Base-by-base conservation (phyloP, 225 moss, liverwort and hornwort species). In the Sphagnum contortum region DNA sequence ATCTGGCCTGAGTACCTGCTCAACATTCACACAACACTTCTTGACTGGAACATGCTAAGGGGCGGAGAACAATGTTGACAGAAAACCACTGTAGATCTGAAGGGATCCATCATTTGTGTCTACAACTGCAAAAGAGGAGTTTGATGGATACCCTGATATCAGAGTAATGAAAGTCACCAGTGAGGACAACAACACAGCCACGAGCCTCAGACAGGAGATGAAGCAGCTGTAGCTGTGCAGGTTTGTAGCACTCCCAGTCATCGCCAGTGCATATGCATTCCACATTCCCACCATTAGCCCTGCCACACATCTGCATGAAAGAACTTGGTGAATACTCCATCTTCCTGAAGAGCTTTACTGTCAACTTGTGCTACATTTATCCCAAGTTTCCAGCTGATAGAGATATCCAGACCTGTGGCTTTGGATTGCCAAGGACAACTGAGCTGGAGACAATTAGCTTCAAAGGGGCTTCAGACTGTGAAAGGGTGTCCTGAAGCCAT, bases 241-340 rank as follows among this genome's bases (percentile, higher is more conserved):
- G 82, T 67, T 78, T 82, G 75, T 78, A 82, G 69, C 82, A 82
- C 68, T 82, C 82, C 82, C 82, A 82, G 67, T 82, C 82, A 69
- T 75, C 78, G 66, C 82, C 74, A 66, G 75, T 61, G 66, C 82
- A 82, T 2, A 66, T 60, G 68, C 82, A 82, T 13, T 57, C 66
- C 13, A 57, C 12, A 14, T 5, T 47, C 56, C 8, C 44, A 14
- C 56, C 54, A 12, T 5, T 54, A 46, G 46, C 46, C 14, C 54
- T 67, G 53, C 10, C 47, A 12, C 66, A 67, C 5, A 67, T 48
- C 53, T 67, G 56, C 55, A 55, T 12, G 48, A 65, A 47, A 44
- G 47, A 48, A 29, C 29, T 29, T 29, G 29, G 29, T 29, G 29
- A 29, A 29, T 29, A 29, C 29, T 29, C 29, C 29, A 29, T 29